phyloP scores from a whole-genome alignment of 352 stramenopile species.

The Globisporangium barbulae region DNA sequence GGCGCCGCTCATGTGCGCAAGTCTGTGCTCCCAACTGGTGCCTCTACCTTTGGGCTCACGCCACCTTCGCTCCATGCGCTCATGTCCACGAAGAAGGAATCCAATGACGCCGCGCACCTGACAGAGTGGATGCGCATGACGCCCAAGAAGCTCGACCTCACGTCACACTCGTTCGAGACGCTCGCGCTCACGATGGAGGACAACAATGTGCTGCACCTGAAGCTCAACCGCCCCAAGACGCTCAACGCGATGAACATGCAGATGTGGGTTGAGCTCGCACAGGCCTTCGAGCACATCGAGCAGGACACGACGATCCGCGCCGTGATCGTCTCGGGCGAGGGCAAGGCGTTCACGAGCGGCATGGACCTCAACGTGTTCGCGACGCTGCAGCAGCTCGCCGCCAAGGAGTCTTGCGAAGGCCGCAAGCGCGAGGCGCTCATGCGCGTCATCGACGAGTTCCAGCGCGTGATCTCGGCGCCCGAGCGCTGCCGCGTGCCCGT shows the following conservation, averaged over 20 bases:
- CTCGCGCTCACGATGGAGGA: constrained; percentile 37
- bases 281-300: constrained; percentile 69
- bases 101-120: constrained; percentile 48
- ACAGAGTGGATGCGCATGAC: constrained; percentile 52
- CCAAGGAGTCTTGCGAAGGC: constrained; percentile 61
- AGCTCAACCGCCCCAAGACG: constrained; percentile 78
- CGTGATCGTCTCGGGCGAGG: constrained; percentile 76
- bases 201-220: constrained; percentile 69
- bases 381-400: constrained; percentile 64
- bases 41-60: background rate
- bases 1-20: constrained; percentile 1
- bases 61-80: background rate
- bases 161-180: constrained; percentile 50
- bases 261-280: constrained; percentile 81
- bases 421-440: constrained; percentile 82
- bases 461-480: constrained; percentile 78
- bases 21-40: background rate
- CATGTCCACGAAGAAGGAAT: constrained; percentile 12
- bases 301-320: constrained; percentile 60
- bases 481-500: constrained; percentile 85
- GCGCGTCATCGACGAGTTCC: constrained; percentile 77
- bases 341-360: constrained; percentile 80
- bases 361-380: constrained; percentile 89
- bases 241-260: constrained; percentile 90
- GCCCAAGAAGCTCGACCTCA: constrained; percentile 33